Base-by-base conservation (phyloP, 2,329 filamentous ascomycete species). In the Penicillium janthinellum region DNA sequence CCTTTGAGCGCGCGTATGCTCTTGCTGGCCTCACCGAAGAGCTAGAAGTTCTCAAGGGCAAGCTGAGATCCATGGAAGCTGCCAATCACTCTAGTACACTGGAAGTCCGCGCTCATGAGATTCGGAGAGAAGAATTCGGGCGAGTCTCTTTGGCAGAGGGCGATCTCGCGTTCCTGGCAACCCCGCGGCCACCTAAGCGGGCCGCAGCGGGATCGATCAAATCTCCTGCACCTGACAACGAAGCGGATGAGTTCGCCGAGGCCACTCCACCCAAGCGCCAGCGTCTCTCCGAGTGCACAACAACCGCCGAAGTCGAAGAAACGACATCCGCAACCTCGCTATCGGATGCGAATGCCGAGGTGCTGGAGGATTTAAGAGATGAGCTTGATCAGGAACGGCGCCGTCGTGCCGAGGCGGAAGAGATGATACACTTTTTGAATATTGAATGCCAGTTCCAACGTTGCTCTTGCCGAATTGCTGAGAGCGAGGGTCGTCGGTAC, bases 391-490 rank as follows among this genome's bases (percentile, higher is more conserved):
- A 73, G 34, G 85, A 88, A 70, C 79, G 77, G 64, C 77, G 77
- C 47, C 73, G 81, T 56, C 78, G 84, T 60, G 71, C 76, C 56
- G 78, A 82, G 31, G 84, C 84, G 0, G 81, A 87, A 63, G 84
- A 86, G 34, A 80, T 86, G 74, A 77, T 87, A 2, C 71, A 81
- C 35, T 81, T 81, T 61, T 66, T 82, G 71, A 78, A 78, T 48
- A 77, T 82, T 67, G 79, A 82, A 63, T 83, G 81, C 57, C 78
- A 81, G 62, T 81, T 82, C 60, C 73, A 78, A 58, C 72, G 75
- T 54, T 83, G 81, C 67, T 77, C 78, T 7, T 83, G 81, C 65
- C 75, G 80, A 28, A 59, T 81, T 51, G 78, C 78, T 7, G 80
- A 82, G 61, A 69, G 70, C 20, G 66, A 75, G 25, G 78, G 77